phyloP scores from a whole-genome alignment of 2,329 filamentous ascomycete genomes.

The Epichloe sp. region DNA sequence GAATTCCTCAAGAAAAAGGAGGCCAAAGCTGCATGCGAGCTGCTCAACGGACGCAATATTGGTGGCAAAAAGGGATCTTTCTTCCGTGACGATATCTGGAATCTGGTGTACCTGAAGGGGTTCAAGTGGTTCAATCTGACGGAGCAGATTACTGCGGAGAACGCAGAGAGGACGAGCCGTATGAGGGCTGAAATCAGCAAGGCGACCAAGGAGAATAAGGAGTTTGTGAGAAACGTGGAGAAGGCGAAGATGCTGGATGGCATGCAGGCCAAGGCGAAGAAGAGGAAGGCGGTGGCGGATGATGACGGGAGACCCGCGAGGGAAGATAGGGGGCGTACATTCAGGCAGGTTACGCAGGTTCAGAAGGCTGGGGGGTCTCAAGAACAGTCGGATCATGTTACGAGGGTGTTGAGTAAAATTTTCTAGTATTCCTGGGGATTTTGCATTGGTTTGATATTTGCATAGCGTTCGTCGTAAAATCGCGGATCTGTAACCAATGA shows the following conservation, averaged over 20 bases:
- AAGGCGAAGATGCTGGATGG: slow-evolving; percentile 65
- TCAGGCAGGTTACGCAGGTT: slow-evolving; percentile 53
- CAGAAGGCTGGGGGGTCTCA: slow-evolving; percentile 31
- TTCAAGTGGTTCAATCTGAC: slow-evolving; percentile 72
- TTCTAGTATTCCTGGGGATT: slow-evolving; percentile 28
- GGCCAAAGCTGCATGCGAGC: slow-evolving; percentile 62
- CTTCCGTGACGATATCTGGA: slow-evolving; percentile 82
- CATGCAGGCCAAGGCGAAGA: slow-evolving; percentile 48
- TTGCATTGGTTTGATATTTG: background rate
- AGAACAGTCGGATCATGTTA: slow-evolving; percentile 42
- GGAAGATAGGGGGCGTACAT: slow-evolving; percentile 30
- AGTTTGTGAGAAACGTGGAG: slow-evolving; percentile 69
- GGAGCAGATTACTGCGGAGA: slow-evolving; percentile 69
- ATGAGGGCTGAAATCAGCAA: slow-evolving; percentile 67
- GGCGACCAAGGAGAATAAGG: slow-evolving; percentile 66
- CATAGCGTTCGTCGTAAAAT: background rate
- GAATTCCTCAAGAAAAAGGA: slow-evolving; percentile 67
- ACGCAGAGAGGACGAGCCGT: slow-evolving; percentile 62
- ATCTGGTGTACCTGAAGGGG: slow-evolving; percentile 64
- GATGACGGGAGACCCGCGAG: slow-evolving; percentile 10
- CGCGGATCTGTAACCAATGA: background rate
- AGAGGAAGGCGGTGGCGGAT: slow-evolving; percentile 20
- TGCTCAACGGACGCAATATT: slow-evolving; percentile 64
- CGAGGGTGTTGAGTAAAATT: slow-evolving; percentile 50
- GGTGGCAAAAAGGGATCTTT: slow-evolving; percentile 73